Percentiles rank a stretch among this genome's conserved stretches.
These are phyloP conservation scores for Ceratobasidium papillatum DNA, from an alignment of 1,284 basidiomycete genomes.

Conservation along the genomic window DNA sequence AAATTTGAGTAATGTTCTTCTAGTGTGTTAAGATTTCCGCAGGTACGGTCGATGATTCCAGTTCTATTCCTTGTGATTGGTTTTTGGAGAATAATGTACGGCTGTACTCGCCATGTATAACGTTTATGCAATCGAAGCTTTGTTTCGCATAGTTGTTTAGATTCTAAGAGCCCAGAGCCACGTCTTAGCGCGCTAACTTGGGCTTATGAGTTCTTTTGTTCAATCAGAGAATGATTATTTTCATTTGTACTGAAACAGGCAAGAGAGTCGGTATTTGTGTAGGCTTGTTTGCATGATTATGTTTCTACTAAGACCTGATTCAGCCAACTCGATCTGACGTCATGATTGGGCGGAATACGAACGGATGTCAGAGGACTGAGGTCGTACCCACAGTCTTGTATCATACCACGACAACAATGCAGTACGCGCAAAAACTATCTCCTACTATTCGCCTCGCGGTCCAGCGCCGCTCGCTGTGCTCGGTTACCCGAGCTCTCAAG, in stretches of 20 bases:
- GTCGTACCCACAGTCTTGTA: too few species aligned
- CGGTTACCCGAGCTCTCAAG: neutral
- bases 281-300: neutral
- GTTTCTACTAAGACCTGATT: neutral
- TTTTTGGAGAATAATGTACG: neutral
- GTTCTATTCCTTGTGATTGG: neutral
- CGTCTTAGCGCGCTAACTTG: too few species aligned
- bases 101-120: neutral
- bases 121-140: neutral
- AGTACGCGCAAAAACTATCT: neutral
- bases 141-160: too few species aligned
- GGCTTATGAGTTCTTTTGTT: too few species aligned
- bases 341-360: neutral
- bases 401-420: neutral
- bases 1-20: neutral
- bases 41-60: constrained; percentile 30
- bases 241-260: neutral
- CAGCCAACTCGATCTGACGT: constrained; percentile 20
- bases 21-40: neutral
- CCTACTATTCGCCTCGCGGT: neutral
- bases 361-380: neutral
- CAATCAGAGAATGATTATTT: too few species aligned
- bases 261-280: constrained; percentile 30
- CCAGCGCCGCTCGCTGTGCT: constrained; percentile 11
- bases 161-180: too few species aligned